Evolutionary conservation across 805 yeast species (phyloP), one percentile per base, ranked within the genome.

Genomic region (Wickerhamomyces bovis): DNA sequence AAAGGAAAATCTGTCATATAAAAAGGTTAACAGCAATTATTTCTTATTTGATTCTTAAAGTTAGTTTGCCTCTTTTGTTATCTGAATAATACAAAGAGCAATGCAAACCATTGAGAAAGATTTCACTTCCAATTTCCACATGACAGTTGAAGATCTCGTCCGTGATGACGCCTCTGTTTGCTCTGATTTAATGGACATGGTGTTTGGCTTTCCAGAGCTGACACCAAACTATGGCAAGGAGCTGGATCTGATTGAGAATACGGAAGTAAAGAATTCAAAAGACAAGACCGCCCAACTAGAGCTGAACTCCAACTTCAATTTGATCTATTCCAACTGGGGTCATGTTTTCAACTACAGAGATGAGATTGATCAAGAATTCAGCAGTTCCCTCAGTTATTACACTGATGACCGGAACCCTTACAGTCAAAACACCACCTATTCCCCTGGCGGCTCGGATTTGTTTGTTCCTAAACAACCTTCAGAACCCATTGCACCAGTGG

Each of bases 241-340:
- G 5, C 20, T 33, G 20, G 20, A 8, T 6, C 19, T 33, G 20
- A 33, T 33, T 9, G 36, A n/a, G 9, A 10, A 33, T 8, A 9
- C 9, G 15, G 36, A 33, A 20, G 36, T 11, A 18, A n/a, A n/a
- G 12, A 33, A 33, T 13, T 5, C 13, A 28, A 33, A 8, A 6
- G 12, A 33, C 19, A 33, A 33, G 16, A 7, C 20, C 20, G 20
- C 18, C 12, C 20, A 16, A 4, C 20, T 49, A 6, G 46, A 49
- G 35, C 21, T 52, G 38, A 54, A 54, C 42, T 53, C 56, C 12
- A 51, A 47, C 44, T 49, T 53, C 44, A 53, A 53, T 46, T 42
- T 54, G 39, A 45, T 49, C 11, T 22, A 36, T 38, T 49, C 54
- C 16, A 49, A 44, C 21, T 54, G 55, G 55, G 46, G 45, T 16